Evolutionary conservation across 495 filamentous ascomycete species (phyloP), one percentile per base, ranked within the genome.

Genomic region (Tuber aestivum): DNA sequence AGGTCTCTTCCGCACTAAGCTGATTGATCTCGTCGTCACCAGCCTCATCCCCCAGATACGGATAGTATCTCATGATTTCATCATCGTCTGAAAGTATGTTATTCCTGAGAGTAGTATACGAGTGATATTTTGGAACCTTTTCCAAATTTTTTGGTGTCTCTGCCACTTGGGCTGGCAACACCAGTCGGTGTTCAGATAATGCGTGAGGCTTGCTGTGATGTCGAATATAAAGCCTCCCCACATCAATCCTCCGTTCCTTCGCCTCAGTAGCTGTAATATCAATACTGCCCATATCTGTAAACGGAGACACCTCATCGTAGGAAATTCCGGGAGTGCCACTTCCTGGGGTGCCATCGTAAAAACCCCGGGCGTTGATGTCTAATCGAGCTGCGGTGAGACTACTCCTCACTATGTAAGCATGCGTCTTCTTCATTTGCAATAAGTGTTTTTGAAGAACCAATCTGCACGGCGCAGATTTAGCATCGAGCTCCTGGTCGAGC

Each of bases 31-130:
- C 82, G 18, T 82, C 80, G 38, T 84, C 79, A 27, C 77, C 78
- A 10, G 74, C 78, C 42, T 83, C 83, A 45, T 84, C 83, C 10
- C 82, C 83, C 74, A 84, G 83, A 69, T 84, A 84, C 41, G 83
- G 83, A 21, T 77, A 78, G 44, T 83, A 84, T 27, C 83, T 73
- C 79, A 84, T 78, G 41, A 80, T 76, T 68, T 83, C 82, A 56
- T 84, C 82, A 69, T 84, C 81, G 42, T 84, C 83, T 27, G 82
- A 79, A 27, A 84, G 75, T 23, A 84, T 77, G 50, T 84, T 84
- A 35, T 79, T 78, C 38, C 78, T 72, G 9, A 84, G 74, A 40
- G 83, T 84, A 4, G 80, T 83, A 70, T 84, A 84, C 38, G 70
- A 74, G 40, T 80, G 80, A 41, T 83, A 84, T 42, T 82, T 84